phyloP scores from a whole-genome alignment of 1,284 basidiomycete genomes.

The Austroboletus olivaceoglutinosus region DNA sequence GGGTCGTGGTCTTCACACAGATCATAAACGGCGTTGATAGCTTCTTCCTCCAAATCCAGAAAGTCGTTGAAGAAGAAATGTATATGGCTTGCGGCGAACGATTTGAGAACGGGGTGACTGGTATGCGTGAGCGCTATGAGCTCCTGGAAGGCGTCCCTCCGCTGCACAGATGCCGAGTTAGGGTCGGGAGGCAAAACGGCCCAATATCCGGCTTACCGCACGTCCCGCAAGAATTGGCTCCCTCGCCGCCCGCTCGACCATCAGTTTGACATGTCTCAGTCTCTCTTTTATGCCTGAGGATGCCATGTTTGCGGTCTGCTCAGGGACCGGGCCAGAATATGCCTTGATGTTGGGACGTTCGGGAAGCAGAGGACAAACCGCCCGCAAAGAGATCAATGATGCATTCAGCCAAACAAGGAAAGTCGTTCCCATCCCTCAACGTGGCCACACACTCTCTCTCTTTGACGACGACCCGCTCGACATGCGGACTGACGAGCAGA shows the following conservation, averaged over 20 bases:
- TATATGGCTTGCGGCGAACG: conserved; percentile 57
- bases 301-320: conserved; percentile 16
- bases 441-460: neutral
- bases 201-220: conserved; percentile 20
- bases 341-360: neutral
- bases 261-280: conserved; percentile 12
- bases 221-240: conserved; percentile 12
- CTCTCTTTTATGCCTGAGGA: conserved; percentile 21
- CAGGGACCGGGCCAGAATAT: neutral
- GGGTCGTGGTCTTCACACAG: conserved; percentile 66
- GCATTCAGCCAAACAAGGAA: conserved; percentile 20
- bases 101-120: conserved; percentile 38
- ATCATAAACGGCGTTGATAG: conserved; percentile 72
- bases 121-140: conserved; percentile 31
- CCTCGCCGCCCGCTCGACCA: conserved; percentile 28
- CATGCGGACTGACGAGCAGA: conserved; percentile 39
- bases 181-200: neutral
- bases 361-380: conserved; percentile 1
- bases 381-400: conserved; percentile 16
- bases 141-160: conserved; percentile 24
- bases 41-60: conserved; percentile 66
- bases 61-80: conserved; percentile 61
- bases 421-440: conserved; percentile 18
- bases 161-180: conserved; percentile 15
- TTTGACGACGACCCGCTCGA: conserved; percentile 7